Evolutionary conservation across 2,329 filamentous ascomycete species (phyloP).

Genomic region (Aureobasidium namibiae): DNA sequence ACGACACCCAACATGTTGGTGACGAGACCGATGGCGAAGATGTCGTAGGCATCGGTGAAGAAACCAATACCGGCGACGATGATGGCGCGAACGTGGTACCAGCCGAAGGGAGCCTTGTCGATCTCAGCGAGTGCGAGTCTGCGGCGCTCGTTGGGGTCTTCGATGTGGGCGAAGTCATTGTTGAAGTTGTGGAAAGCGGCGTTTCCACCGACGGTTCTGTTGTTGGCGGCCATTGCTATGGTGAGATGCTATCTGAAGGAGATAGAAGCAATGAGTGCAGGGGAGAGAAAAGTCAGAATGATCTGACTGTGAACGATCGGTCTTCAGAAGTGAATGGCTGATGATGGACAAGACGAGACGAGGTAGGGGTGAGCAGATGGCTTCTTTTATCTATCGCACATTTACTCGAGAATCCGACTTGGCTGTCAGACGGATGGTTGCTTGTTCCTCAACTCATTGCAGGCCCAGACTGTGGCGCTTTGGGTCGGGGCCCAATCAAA

Average conservation of each 20-base stretch:
- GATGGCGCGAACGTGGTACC: conserved; percentile 73
- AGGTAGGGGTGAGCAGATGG: conserved; percentile 1
- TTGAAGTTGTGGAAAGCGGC: conserved; percentile 69
- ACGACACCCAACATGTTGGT: conserved; percentile 73
- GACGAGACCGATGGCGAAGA: conserved; percentile 68
- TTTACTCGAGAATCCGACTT: conserved; percentile 4
- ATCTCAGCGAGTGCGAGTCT: conserved; percentile 73
- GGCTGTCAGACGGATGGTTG: conserved; percentile 10
- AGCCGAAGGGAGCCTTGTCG: conserved; percentile 73
- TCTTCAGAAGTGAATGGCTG: conserved; percentile 11
- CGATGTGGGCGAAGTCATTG: conserved; percentile 58
- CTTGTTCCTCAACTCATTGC: conserved; percentile 6
- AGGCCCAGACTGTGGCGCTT: conserved; percentile 10
- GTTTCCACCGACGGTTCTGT: conserved; percentile 54
- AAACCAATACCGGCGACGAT: conserved; percentile 77
- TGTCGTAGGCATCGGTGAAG: conserved; percentile 75
- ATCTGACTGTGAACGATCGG: conserved; percentile 8
- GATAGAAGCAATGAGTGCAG: not conserved
- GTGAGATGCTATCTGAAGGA: not conserved
- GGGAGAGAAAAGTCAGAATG: not conserved
- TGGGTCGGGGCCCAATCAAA: conserved; percentile 1
- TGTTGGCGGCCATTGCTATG: conserved; percentile 20
- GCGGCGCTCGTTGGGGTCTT: conserved; percentile 69
- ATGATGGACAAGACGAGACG: conserved; percentile 6
- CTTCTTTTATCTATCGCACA: conserved; percentile 9